Percentiles rank a stretch among this genome's conserved stretches.
Evolutionary conservation across 306 rosid species (phyloP).

Genomic region (Pyrus betulifolia): DNA sequence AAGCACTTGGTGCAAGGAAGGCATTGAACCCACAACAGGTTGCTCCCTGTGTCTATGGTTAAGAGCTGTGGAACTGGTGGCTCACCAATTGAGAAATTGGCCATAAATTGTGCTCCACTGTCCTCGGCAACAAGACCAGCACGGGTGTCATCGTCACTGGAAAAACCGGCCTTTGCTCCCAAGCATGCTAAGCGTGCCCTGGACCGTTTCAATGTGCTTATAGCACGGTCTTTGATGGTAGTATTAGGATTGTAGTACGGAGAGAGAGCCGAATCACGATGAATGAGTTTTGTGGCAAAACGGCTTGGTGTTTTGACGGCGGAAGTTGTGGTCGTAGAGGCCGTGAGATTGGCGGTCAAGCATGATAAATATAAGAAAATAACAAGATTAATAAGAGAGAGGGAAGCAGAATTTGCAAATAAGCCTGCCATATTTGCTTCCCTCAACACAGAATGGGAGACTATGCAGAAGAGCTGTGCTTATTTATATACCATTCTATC

Average conservation of each 20-base stretch:
- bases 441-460: background rate
- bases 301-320: background rate
- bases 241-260: background rate
- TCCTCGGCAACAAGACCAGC: slow-evolving; percentile 5
- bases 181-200: background rate
- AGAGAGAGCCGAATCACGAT: background rate
- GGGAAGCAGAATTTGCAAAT: background rate
- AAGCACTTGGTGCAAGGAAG: slow-evolving; percentile 34
- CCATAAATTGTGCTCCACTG: slow-evolving; percentile 3
- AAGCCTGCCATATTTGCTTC: background rate
- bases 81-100: slow-evolving; percentile 40
- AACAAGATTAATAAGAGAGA: background rate
- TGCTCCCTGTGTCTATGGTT: slow-evolving; percentile 32
- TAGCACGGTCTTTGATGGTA: background rate
- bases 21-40: slow-evolving; percentile 38
- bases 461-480: background rate
- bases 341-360: background rate
- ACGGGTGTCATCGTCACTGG: background rate
- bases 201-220: background rate
- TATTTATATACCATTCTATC: too few relatives aligned
- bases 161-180: background rate
- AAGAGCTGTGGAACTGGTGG: slow-evolving; percentile 37
- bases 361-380: background rate
- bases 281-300: background rate
- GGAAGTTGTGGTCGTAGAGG: background rate